Base-by-base conservation (phyloP, 305 asterid species). In the Solanum hybrid region DNA sequence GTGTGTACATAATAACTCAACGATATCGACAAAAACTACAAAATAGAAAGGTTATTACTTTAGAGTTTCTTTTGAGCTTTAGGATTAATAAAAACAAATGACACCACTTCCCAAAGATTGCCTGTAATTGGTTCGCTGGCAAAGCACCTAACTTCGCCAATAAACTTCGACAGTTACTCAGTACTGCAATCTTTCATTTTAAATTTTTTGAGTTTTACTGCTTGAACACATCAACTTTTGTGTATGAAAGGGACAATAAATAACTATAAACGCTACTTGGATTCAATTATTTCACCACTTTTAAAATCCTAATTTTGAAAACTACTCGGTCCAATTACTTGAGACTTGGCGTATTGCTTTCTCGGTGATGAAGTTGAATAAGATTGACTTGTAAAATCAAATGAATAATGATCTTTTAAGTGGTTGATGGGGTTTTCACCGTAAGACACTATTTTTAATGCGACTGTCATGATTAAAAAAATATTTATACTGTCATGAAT, bases 41-140 rank as follows among this genome's bases (percentile, higher is more conserved):
- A 40, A 79, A 37, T 3, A 8, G 37, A 26, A 27, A 38, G 10
- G 34, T 5, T 22, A 26, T 14, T 80, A 9, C 12, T 24, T 24
- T 26, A 24, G 34, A 80, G 13, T 79, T 11, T 79, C n/a, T n/a
- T 36, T 37, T 46, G 22, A n/a, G 20, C 34, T 36, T 36, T n/a
- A 36, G 64, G 85, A 36, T 42, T 79, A 37, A 79, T 5, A 3
- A 66, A 66, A 66, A n/a, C 75, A 42, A 69, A 8, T 84, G 86
- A 27, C 38, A 34, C 77, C 34, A 60, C n/a, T 78, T 85, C 29
- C 85, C 85, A 20, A 17, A 93, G 92, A 27, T 84, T 38, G 34
- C 69, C 87, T 12, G 92, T 60, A 20, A 60, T 91, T 4, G 79
- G 8, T 71, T 87, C 87, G 0, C 87, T 71, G 8, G 77, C 20